Evolutionary conservation across 257 asterid species (phyloP).

Genomic region (Lycium barbarum): DNA sequence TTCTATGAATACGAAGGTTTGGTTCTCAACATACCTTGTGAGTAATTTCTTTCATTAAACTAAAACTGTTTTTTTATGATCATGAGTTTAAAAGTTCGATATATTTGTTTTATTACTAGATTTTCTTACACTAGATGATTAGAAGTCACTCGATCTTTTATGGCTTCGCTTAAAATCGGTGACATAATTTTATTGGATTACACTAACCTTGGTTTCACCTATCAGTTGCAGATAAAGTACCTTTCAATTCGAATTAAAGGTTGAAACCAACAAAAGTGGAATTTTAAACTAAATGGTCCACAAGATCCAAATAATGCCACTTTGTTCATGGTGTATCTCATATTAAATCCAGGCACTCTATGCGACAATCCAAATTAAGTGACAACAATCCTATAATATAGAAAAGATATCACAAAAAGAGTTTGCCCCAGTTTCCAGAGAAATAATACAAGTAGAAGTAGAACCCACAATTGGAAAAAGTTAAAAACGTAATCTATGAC

Average conservation of each 20-base stretch:
- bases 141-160: background rate
- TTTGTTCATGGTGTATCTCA: background rate
- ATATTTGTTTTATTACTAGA: background rate
- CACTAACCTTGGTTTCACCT: background rate
- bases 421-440: background rate
- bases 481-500: background rate
- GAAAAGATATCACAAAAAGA: background rate
- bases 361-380: too few relatives aligned
- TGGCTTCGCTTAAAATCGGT: background rate
- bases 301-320: background rate
- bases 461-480: conserved; percentile 14
- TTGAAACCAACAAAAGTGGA: background rate
- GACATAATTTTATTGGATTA: background rate
- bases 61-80: background rate
- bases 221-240: background rate
- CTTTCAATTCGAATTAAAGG: conserved; percentile 21
- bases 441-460: background rate
- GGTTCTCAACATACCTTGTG: background rate
- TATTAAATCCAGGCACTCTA: background rate
- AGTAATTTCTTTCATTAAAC: too few relatives aligned
- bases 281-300: conserved; percentile 14
- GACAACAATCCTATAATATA: background rate
- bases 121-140: too few relatives aligned
- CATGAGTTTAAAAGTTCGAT: background rate
- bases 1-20: background rate